Conservation (phyloP, 768 basidiomycete species). For the Goffeauzyma gilvescens region DNA sequence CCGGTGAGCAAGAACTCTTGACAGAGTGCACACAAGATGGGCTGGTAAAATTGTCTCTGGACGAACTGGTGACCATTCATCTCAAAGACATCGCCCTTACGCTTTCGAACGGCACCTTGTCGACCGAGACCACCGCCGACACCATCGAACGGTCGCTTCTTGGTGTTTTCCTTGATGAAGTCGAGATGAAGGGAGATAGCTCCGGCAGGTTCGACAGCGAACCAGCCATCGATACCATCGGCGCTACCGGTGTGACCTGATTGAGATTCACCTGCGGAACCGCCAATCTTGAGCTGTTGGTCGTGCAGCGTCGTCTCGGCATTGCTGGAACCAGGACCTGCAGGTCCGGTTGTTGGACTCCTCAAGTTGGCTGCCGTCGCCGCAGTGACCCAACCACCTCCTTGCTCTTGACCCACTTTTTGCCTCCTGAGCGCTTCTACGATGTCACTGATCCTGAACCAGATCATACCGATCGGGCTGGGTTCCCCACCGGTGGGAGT, state of each 20-base stretch:
- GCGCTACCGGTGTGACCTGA: conserved; percentile 11
- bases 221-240: conserved; percentile 93
- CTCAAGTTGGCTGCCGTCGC: conserved; percentile 48
- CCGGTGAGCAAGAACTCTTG: conserved; percentile 94
- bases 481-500: conserved; percentile 62
- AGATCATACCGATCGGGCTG: conserved; percentile 78
- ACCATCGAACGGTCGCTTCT: conserved; percentile 74
- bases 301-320: conserved; percentile 9
- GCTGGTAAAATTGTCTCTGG: conserved; percentile 90
- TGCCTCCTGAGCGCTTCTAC: conserved; percentile 82
- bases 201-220: conserved; percentile 92
- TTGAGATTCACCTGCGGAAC: conserved; percentile 11
- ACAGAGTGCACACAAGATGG: conserved; percentile 96
- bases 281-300: conserved; percentile 32
- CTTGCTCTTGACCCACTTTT: conserved; percentile 71
- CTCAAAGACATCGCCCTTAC: conserved; percentile 94
- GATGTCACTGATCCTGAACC: conserved; percentile 83
- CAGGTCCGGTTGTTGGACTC: conserved; percentile 37
- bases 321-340: conserved; percentile 4
- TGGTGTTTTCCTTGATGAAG: conserved; percentile 88
- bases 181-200: conserved; percentile 71
- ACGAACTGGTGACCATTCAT: conserved; percentile 99
- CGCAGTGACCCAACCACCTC: conserved; percentile 93
- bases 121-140: conserved; percentile 79
- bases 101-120: conserved; percentile 92